A percentile compares a stretch with the other conserved stretches of the same genome.
phyloP scores from a whole-genome alignment of 768 basidiomycete species.

The Naganishia vishniacii region DNA sequence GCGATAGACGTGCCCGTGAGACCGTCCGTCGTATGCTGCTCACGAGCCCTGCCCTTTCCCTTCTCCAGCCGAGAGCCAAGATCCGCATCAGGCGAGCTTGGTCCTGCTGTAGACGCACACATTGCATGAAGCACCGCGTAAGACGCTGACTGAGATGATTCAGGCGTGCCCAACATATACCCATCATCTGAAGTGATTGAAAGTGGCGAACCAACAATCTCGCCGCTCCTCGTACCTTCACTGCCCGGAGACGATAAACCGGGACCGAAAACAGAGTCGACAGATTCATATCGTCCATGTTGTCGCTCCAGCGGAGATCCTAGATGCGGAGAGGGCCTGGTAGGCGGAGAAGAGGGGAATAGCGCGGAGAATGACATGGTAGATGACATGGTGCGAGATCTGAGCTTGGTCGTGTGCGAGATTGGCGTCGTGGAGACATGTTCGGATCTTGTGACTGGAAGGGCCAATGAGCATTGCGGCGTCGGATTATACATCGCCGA shows the following conservation, averaged over 20 bases:
- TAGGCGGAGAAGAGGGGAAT: background rate
- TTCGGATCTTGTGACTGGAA: too few species aligned
- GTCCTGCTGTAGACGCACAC: background rate
- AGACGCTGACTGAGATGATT: background rate
- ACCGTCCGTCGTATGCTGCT: background rate
- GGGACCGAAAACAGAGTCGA: background rate
- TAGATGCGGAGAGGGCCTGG: background rate
- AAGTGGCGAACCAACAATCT: slow-evolving; percentile 6
- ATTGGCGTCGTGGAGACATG: background rate
- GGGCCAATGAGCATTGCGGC: too few species aligned
- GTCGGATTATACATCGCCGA: too few species aligned
- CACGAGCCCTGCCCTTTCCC: slow-evolving; percentile 1
- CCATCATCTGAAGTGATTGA: slow-evolving; percentile 4
- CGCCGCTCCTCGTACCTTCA: background rate
- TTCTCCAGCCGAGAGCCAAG: background rate
- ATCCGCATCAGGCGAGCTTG: background rate
- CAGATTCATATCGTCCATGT: background rate
- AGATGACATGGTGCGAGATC: slow-evolving; percentile 16
- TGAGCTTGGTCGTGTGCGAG: background rate
- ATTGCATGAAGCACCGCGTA: background rate
- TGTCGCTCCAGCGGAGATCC: background rate
- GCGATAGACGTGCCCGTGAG: too few species aligned
- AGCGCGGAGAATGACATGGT: slow-evolving; percentile 16
- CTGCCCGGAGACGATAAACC: background rate
- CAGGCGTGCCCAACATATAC: slow-evolving; percentile 5